Evolutionary conservation across 2,329 filamentous ascomycete species (phyloP), one percentile per base, ranked within the genome.

Genomic region (Monosporascus sp.): DNA sequence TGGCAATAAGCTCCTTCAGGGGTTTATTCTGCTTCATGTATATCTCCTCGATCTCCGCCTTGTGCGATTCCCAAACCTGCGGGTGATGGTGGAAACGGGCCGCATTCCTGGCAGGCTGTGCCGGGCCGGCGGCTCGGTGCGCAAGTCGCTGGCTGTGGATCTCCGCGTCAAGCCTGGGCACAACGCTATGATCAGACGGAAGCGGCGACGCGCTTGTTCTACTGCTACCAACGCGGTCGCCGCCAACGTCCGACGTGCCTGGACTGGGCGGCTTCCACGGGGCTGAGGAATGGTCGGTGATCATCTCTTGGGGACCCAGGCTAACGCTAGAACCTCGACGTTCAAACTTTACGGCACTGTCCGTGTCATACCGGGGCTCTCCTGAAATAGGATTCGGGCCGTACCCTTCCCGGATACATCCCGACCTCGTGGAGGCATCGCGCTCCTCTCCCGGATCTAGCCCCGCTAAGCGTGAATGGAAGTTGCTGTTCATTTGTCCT

Each of bases 11-110:
- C 24, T 61, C 58, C 50, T 54, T 57, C 38, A 63, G 48, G 6
- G 60, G 50, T 48, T 56, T 57, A 25, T 62, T 60, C 48, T 61
- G 52, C 24, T 56, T 56, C 31, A 63, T 62, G 41, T 63, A 63
- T n/a, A 63, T 37, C 25, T 59, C 58, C 15, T 57, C 55, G 47
- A 63, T 63, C 44, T 58, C 54, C 45, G 55, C 58, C 38, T 60
- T 63, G 48, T 59, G 53, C 3, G 46, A 48, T 44, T 62, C 60
- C 61, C 61, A 63, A 48, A 60, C 43, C 20, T 54, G 58, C 5
- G 58, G 55, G 27, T 52, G 58, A 37, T 62, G 57, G 20, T 57
- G 55, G 24, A 46, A 46, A 24, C 43, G 43, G 43, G 43, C n/a
- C 43, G 43, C 15, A 24, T 24, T 24, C 25, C 20, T 25, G 43